Base-by-base conservation (phyloP, 345 rosid genomes). In the Isatis tinctoria region DNA sequence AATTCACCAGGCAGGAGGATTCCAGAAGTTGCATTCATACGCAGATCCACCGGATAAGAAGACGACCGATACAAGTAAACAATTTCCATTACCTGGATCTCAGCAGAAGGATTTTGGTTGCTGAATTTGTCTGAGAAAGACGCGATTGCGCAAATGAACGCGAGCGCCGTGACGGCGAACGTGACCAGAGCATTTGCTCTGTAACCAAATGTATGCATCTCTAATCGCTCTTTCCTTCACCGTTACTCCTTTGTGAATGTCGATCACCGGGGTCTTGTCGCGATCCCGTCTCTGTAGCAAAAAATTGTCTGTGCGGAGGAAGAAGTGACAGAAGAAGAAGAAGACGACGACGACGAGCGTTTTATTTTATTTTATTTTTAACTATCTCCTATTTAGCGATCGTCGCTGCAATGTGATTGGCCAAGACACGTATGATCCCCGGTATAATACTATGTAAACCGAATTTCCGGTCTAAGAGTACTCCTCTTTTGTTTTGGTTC, bases 131-230 rank as follows among this genome's bases (percentile, higher is more conserved):
- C 98, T 1, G 98, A 87, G 74, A 96, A 45, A 13, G 99, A 96
- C 8, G 88, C 85, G 64, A 90, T 82, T 69, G 87, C 92, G 77
- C 99, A 92, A 74, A 96, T 83, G 44, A 96, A 78, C 1, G 98
- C 97, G 18, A 96, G 85, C 39, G 92, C 85, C 39, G 95, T 92
- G 16, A 92, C 70, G 14, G 92, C 78, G 75, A 92, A 90, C 4
- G 99, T 96, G 26, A 96, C 80, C 80, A 96, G 79, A 37, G 96
- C 93, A 68, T 92, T 96, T 7, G 90, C 92, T 82, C 98, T 86
- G 88, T 87, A 90, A 58, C 91, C 87, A 70, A 89, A 92, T 2
- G 97, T 82, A 85, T 96, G 97, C 98, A 96, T 96, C 54, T 69
- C 75, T n/a, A 2, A 48, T 7, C 26, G 48, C 18, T 24, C 56